Base-by-base conservation (phyloP, 2,329 filamentous ascomycete genomes). In the Hypoxylon sp. region DNA sequence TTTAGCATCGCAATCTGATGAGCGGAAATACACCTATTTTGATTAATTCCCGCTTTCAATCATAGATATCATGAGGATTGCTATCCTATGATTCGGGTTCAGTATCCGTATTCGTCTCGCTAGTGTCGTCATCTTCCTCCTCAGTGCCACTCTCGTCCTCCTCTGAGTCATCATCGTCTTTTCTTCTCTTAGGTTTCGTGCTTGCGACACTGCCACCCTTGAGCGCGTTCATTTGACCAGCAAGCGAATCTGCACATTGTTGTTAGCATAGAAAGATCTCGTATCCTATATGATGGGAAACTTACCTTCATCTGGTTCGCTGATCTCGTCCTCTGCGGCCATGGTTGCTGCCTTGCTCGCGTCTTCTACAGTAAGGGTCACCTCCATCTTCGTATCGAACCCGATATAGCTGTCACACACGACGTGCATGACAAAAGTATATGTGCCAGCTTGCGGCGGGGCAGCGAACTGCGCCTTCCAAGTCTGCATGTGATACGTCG, bases 381-480 rank as follows among this genome's bases (percentile, higher is more conserved):
- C 93, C 77, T 98, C 94, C 85, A 93, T 89, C 86, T 94, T 96
- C 54, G 91, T 92, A 79, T 99, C 97, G 73, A 98, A 94, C 50
- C 96, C 96, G 50, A 99, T 86, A 76, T 99, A 99, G 77, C 93
- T 94, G 81, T 99, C 96, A 78, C 94, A 98, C 59, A 98, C 86
- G 70, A 98, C 85, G 80, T 98, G 92, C 90, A 98, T 92, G 68
- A 94, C 92, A 78, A 99, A 99, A 1, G 92, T 94, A 83, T 97
- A 99, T 80, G 94, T 92, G 50, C 95, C 96, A 4, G 93, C 88
- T 78, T 97, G 93, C 24, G 95, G 94, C 47, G 96, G 96, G 1
- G 96, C 95, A 72, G 95, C 93, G 81, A 99, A 99, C 80, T 98
- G 94, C 80, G 97, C 95, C 86, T 97, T 98, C 76, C 98, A 85